A percentile compares a stretch with the other conserved stretches of the same genome.
Conservation (phyloP, 1,284 basidiomycete genomes). For the Trametes pubescens region DNA sequence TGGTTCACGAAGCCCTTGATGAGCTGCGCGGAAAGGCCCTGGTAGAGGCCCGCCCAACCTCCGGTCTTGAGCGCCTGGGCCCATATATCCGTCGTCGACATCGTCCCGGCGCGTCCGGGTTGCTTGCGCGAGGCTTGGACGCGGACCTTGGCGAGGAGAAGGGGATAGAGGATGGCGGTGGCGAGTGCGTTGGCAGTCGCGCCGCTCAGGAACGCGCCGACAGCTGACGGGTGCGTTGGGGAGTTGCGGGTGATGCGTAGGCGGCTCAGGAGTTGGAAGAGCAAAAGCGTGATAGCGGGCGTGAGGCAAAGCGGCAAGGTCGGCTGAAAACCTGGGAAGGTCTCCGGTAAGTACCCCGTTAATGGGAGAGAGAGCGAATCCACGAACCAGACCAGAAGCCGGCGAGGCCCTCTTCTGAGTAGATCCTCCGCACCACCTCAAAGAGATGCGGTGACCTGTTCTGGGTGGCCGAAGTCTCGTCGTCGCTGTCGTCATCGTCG, state of each 20-base stretch:
- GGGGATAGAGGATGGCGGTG: conserved; percentile 57
- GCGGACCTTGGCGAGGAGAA: conserved; percentile 65
- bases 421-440: conserved; percentile 51
- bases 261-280: conserved; percentile 60
- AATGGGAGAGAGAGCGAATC: neutral
- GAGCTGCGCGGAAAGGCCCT: conserved; percentile 60
- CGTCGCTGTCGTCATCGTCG: conserved; percentile 33
- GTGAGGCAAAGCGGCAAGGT: conserved; percentile 59
- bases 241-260: conserved; percentile 30
- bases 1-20: conserved; percentile 63
- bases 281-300: conserved; percentile 60
- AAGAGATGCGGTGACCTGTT: conserved; percentile 17
- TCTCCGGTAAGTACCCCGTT: neutral
- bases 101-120: conserved; percentile 35
- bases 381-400: conserved; percentile 66
- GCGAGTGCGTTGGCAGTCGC: conserved; percentile 56
- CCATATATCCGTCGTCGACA: conserved; percentile 38
- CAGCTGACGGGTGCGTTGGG: conserved; percentile 30
- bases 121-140: conserved; percentile 49
- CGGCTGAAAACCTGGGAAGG: conserved; percentile 54
- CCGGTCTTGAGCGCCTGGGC: conserved; percentile 33
- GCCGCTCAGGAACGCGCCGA: conserved; percentile 59
- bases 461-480: conserved; percentile 8
- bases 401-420: conserved; percentile 52
- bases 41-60: conserved; percentile 55